Evolutionary conservation across 345 rosid genomes (phyloP), one percentile per base, ranked within the genome.

Genomic region (Bruguiera sexangula): DNA sequence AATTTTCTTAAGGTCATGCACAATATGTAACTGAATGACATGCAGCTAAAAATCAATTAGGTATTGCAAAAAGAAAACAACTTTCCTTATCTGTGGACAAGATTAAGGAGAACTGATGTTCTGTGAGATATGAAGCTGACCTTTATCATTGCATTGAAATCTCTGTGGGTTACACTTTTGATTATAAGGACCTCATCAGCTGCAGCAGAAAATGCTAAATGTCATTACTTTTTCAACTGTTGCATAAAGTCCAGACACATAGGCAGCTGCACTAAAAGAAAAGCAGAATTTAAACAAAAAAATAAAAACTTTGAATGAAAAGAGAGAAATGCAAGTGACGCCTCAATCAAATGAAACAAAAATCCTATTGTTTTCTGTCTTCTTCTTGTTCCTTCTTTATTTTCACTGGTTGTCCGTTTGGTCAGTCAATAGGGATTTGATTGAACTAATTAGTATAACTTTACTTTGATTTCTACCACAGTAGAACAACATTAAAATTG

Each of bases 81-180:
- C 18, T n/a, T 50, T 59, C 63, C 27, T 48, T 1, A 69, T 43
- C 36, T 43, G 57, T 54, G 51, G 48, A 27, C 18, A 53, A 60
- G n/a, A 18, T 22, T 13, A 43, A 11, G 50, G 19, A 43, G 50
- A 43, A 13, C 15, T 43, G 50, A 43, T 43, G 46, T 13, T 21
- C 46, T 65, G 13, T 51, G 20, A 63, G 31, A 69, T 22, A 19
- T 48, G 43, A 70, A 46, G 55, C 64, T 81, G 55, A 95, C 99
- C 92, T 95, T 92, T 77, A 95, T 95, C 99, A 95, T 88, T 34
- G 75, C 83, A 60, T 92, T 92, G 81, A 95, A 92, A 75, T 92
- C 93, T 80, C 86, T 81, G 77, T 95, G 99, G 62, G 90, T 86
- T 73, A 90, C 78, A 83, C 97, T 92, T 83, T 95, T 92, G 69